Evolutionary conservation across 768 basidiomycete genomes (phyloP), one percentile per base, ranked within the genome.

Genomic region (Termitomyces sp.): DNA sequence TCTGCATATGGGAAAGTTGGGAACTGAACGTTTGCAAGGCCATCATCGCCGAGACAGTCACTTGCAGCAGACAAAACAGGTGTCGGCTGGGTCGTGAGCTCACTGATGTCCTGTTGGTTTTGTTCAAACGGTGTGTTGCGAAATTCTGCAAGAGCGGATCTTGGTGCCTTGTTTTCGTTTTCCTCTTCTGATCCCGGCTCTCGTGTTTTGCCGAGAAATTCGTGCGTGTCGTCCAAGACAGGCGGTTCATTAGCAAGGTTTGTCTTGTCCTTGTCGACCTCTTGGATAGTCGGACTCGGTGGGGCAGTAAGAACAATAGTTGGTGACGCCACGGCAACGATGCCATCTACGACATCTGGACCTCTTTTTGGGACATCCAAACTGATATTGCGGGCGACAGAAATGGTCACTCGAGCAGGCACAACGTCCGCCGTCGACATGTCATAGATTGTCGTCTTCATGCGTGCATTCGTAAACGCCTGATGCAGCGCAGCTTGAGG

Each of bases 371-470:
- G 40, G 29, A 32, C 42, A 27, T 25, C 43, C 27, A 23, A 17
- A 34, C n/a, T 59, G 16, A 11, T 34, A 29, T 21, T 57, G n/a
- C 45, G 53, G 23, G n/a, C n/a, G 4, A 31, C 38, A 37, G 54
- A 37, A 29, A 27, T 35, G 38, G 23, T 11, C 31, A 21, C 46
- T 31, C 51, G 52, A 19, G 35, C 48, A 19, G 52, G 54, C 17
- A 25, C 52, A 11, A 61, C 45, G 35, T 63, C 58, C 5, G 50
- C 48, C 10, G 61, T 57, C 44, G 57, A 60, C 59, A 59, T 19
- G 53, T 62, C 61, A 34, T 67, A 65, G 0, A 65, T 62, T 23
- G 60, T 63, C n/a, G 62, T 62, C 42, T 59, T 55, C 55, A 57
- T 60, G 5, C 34, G 25, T 1, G 35, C 23, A 54, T 46, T 59